Percentiles rank a stretch among this genome's conserved stretches.
phyloP scores from a whole-genome alignment of 192 early-diverging fungal species.

The Backusella westeae region DNA sequence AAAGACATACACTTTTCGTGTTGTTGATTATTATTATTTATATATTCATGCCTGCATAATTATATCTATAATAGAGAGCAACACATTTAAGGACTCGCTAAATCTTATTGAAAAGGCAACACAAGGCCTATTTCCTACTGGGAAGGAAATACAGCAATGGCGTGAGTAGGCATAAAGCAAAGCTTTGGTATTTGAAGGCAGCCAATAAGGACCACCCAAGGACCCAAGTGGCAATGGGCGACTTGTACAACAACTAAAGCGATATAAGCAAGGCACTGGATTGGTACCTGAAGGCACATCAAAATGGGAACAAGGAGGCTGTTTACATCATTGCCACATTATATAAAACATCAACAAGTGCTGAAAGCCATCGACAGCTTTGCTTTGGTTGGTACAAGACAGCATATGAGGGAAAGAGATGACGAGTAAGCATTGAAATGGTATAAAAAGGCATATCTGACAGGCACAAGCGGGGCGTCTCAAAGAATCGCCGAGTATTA shows the following conservation, averaged over 20 bases:
- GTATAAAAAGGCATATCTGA: too few species aligned
- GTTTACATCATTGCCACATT: neutral
- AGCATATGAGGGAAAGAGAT: neutral
- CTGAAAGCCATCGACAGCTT: neutral
- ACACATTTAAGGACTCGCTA: too few species aligned
- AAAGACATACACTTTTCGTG: too few species aligned
- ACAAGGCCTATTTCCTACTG: neutral
- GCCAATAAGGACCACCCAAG: neutral
- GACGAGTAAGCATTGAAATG: too few species aligned
- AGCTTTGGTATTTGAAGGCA: neutral
- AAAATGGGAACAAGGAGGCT: neutral
- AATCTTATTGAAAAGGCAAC: neutral
- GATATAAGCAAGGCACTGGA: neutral
- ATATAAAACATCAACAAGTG: neutral
- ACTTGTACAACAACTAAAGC: neutral
- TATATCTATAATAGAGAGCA: too few species aligned
- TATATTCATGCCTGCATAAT: too few species aligned
- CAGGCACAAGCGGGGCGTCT: too few species aligned
- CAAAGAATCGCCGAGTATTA: too few species aligned
- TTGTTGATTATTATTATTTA: too few species aligned
- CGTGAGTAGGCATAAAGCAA: neutral
- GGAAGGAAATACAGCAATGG: neutral
- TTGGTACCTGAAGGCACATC: neutral
- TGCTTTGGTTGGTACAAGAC: neutral
- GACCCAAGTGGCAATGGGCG: neutral